Percentiles rank a stretch among this genome's conserved stretches.
Evolutionary conservation across 306 rosid genomes (phyloP).

Genomic region (Inga oerstediana): DNA sequence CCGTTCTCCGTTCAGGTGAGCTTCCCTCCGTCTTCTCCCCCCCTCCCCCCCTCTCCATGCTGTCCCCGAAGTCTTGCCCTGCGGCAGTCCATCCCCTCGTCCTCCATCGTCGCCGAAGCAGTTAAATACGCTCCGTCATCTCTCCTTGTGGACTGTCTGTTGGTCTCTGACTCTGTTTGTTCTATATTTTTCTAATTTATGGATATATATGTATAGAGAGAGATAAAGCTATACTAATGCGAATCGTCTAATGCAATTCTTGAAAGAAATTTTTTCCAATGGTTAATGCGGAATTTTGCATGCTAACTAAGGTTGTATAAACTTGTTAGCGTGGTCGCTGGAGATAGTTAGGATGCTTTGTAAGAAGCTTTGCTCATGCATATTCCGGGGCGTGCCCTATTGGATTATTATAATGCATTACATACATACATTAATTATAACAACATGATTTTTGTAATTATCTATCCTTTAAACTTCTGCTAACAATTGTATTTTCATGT

Average conservation of each 20-base stretch:
- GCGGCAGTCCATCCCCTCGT: neutral
- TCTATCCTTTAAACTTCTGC: neutral
- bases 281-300: neutral
- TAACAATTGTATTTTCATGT: neutral
- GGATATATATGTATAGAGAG: no score
- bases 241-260: neutral
- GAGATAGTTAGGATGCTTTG: neutral
- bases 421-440: neutral
- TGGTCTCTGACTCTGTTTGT: neutral
- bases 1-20: no score
- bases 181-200: neutral
- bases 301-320: neutral
- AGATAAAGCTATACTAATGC: no score
- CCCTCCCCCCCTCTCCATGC: no score
- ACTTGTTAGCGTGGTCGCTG: neutral
- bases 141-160: neutral
- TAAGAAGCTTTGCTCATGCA: neutral
- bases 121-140: neutral
- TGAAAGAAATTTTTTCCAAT: neutral
- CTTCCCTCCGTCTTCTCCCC: no score
- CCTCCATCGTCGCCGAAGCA: neutral
- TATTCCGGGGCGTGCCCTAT: no score
- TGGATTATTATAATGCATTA: no score
- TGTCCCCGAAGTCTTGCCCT: no score
- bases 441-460: neutral